Base-by-base conservation (phyloP, 176 grass and related monocot genomes). In the Tuctoria greenei region DNA sequence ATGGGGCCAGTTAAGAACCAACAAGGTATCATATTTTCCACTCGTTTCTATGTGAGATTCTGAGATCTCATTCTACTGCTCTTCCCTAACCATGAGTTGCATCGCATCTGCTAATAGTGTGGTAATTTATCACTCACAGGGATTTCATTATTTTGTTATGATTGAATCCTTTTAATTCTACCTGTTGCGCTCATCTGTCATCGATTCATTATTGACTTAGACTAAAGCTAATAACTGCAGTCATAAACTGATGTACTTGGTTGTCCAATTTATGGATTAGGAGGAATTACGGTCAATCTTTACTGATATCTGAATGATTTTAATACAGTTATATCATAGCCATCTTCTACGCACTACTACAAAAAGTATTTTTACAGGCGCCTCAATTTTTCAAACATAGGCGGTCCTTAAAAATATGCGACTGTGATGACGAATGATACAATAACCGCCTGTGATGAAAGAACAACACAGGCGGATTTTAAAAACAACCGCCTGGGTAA, bases 1-100 rank as follows among this genome's bases (percentile, higher is more conserved):
- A 97, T 83, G 63, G 90, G 93, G n/a, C 93, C 93, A 43, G 93
- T 90, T 40, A 97, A 97, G 86, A 89, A 97, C 56, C 88, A 91
- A 50, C 93, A 93, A 97, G 93, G 93, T 97, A n/a, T 2, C 70
- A 16, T 25, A 6, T 16, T 57, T 57, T 4, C 9, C 36, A 4
- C 25, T 67, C 11, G n/a, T 3, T 66, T 67, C 36, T 57, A 16
- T 11, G 6, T 2, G 1, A 5, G 25, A 2, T n/a, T n/a, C n/a
- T n/a, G n/a, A 13, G 7, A 47, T 40, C 7, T 8, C 4, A 40
- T 6, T 38, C 37, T 38, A 38, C 37, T 40, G 39, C 8, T 7
- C 39, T 7, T 23, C 0, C 10, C 4, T 20, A 17, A 5, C 20
- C 35, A 39, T 24, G 38, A 66, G 6, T 73, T n/a, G 6, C 10